Evolutionary conservation across 1,139 yeast genomes (phyloP), one percentile per base, ranked within the genome.

Genomic region (Hyphopichia pseudoburtonii): DNA sequence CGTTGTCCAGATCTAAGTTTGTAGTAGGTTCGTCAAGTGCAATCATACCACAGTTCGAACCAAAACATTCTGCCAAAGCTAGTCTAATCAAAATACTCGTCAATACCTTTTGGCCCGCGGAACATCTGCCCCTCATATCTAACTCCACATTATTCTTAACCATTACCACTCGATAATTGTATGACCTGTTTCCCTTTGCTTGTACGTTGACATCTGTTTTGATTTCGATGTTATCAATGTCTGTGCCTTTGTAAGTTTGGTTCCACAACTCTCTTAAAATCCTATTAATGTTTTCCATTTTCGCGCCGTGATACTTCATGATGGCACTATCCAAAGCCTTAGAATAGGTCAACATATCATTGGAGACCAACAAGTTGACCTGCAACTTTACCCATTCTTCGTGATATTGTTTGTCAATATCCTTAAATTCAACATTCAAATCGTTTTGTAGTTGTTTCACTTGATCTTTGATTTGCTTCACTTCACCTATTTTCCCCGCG

Each of bases 21-120:
- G 98, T 94, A 0, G 99, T 94, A 5, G 99, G 99, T 62, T 94
- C 99, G 62, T 94, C 99, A 31, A 94, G 69, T 0, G 97, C 96
- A 50, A 94, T 87, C 56, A 92, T 84, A 36, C 98, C 98, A 66
- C 97, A 92, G 55, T 86, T 88, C 1, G 82, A 76, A 7, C 98
- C 98, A 66, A 94, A 92, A 54, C 97, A 88, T 59, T 94, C 98
- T 0, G 97, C 95, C 35, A 94, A 66, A 0, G 97, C 97, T 41
- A 94, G 67, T 38, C 99, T 73, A 37, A 94, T 90, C 27, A 94
- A 81, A 37, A 94, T 89, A 39, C 95, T 84, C 0, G 98, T 96
- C 38, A 94, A 66, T 2, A 94, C 97, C 56, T 89, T 88, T 60
- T 94, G 99, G 1, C 99, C 99, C 0, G 98, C 98, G 2, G 97